Base-by-base conservation (phyloP, 305 asterid genomes). In the Fraxinus dipetala region DNA sequence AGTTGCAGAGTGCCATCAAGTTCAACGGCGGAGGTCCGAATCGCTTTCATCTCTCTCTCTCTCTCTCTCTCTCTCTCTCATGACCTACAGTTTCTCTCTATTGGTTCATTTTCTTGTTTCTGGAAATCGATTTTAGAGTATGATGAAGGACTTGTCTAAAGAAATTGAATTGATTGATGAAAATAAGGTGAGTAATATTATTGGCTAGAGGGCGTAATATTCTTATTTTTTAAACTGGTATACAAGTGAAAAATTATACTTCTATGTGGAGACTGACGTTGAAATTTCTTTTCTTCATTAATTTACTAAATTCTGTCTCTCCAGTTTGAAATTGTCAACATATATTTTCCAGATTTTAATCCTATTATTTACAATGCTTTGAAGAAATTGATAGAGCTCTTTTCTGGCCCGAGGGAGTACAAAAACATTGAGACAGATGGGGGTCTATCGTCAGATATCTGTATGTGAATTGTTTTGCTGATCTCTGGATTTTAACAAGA, bases 11-110 rank as follows among this genome's bases (percentile, higher is more conserved):
- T 75, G 97, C 97, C 76, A 88, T 93, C 88, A 94, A 91, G 87
- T 94, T 94, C 87, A 94, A 93, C 76, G 97, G 98, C 85, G 98
- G 98, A 89, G 98, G 97, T 91, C 35, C 26, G 26, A 13, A 18
- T 45, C 22, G 13, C 32, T 65, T 45, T 36, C 10, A 13, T 13
- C 24, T 30, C 28, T 28, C 30, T 20, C 69, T 56, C 16, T 7
- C 48, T 28, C 30, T 20, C 69, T 56, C 16, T 7, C 48, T 1
- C 48, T 40, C 3, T 40, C 63, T n/a, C 26, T 54, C 65, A 54
- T 54, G 26, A 6, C 63, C 24, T 5, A 54, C 24, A 6, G 72
- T 6, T 26, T 61, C 14, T 70, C 43, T 1, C 43, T 70, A 31
- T 31, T n/a, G 13, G 26, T 70, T 70, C 3, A 16, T 70, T 70